Base-by-base conservation (phyloP, 2,329 filamentous ascomycete genomes). In the Coccinonectria pachysandricola region DNA sequence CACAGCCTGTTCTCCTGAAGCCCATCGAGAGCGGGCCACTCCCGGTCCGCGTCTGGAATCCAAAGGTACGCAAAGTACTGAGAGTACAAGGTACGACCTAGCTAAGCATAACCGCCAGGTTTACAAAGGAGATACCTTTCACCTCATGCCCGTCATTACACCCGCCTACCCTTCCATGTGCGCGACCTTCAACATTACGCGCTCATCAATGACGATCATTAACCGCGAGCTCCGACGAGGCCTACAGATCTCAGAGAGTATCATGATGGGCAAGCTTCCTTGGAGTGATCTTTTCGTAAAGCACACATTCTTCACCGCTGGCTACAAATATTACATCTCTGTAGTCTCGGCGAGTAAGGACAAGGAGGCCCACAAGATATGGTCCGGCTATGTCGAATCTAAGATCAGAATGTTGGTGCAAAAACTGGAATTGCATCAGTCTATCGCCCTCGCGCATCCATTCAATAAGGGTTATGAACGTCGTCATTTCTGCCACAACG, bases 151-250 rank as follows among this genome's bases (percentile, higher is more conserved):
- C 15, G 84, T 98, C 54, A 96, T 98, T 48, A 98, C 91, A 2
- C 91, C 91, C 2, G 87, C 91, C 1, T 96, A 95, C 52, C 91
- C 91, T 3, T 92, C 86, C 25, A 96, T 95, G 87, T 96, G 91
- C 53, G 80, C 91, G 2, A 96, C 91, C 0, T 91, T 93, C 62
- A 96, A 94, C 47, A 79, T 98, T 34, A 87, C 82, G 3, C 65
- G 73, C 39, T 96, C 88, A 1, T 92, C 86, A 2, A 84, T 86
- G 62, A 64, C 71, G 6, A 75, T 95, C 25, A 86, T 98, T 47
- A 72, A 85, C 39, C 70, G 77, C 23, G 91, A 98, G 50, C 71
- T 96, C 12, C 68, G 78, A 37, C 75, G 83, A 19, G 91, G 79
- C 5, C 72, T 78, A 26, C 67, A 82, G 26, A 79, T 95, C 28